phyloP scores from a whole-genome alignment of 2,329 filamentous ascomycete genomes.

The Bipolaris sorokiniana region DNA sequence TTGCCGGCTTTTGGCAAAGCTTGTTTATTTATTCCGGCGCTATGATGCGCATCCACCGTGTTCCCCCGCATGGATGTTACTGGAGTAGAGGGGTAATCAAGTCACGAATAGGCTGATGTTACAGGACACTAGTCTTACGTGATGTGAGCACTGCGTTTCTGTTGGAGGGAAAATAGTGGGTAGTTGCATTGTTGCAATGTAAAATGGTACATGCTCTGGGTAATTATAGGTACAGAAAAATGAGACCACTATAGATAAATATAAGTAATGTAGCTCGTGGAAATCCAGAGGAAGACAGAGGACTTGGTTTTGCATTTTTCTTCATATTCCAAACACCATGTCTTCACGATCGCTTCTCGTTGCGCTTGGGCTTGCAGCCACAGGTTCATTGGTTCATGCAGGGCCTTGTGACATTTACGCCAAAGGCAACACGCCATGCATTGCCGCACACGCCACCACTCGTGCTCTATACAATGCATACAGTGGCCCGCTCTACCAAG shows the following conservation, averaged over 20 bases:
- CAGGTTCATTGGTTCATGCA: constrained; percentile 43
- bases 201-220: no score
- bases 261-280: not conserved
- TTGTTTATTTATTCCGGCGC: constrained; percentile 12
- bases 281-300: not conserved
- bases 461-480: constrained; percentile 64
- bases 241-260: constrained; percentile 2
- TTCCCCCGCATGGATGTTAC: constrained; percentile 7
- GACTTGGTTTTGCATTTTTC: not conserved
- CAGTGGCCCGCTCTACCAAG: constrained; percentile 64
- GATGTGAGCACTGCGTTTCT: not conserved
- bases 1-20: constrained; percentile 11
- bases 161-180: constrained; percentile 8
- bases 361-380: constrained; percentile 20
- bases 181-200: no score
- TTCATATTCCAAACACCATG: constrained; percentile 11
- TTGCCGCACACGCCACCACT: constrained; percentile 70
- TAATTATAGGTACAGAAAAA: no score
- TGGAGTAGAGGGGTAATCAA: no score
- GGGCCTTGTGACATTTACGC: constrained; percentile 68
- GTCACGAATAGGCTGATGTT: not conserved
- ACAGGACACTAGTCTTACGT: not conserved
- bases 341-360: constrained; percentile 14
- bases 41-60: not conserved
- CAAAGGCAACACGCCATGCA: constrained; percentile 64